Evolutionary conservation across 192 early-diverging fungal genomes (phyloP), one percentile per base, ranked within the genome.

Genomic region (Allomyces macrogynus): DNA sequence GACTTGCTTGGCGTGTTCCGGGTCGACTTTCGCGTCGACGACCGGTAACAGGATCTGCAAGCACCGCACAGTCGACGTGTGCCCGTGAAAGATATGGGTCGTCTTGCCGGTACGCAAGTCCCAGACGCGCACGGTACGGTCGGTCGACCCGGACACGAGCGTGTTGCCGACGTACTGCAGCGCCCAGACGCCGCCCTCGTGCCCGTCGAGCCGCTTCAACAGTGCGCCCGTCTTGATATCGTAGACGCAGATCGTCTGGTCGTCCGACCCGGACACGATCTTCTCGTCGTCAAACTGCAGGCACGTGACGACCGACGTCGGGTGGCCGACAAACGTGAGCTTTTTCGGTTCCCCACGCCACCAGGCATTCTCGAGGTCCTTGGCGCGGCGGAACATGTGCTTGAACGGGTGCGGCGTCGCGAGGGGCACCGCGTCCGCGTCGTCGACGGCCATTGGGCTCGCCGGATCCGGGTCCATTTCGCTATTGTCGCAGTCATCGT

Each of bases 181-280:
- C 11, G 93, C 93, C 96, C 96, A 99, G 9, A 99, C 93, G 63
- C 96, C 96, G 54, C 94, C 95, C 43, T 90, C 89, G 66, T 92
- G 88, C 22, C 95, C 94, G 24, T 76, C 77, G 24, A 99, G 77
- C 60, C 78, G 78, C 67, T 86, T 80, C 24, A 79, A 72, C 24
- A 85, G 72, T 23, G 76, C 76, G n/a, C 94, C 94, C 1, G 88
- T 92, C 3, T 71, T 72, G 16, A 89, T 89, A 66, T 93, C 88
- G 66, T 94, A 97, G 26, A 99, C 89, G 70, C 91, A 87, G 27
- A 97, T 96, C 23, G 86, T 84, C 64, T 89, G 84, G 60, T 94
- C 92, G 74, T 96, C 94, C 14, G 89, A 84, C 10, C 93, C 95
- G 12, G 89, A 89, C 23, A 99, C 84, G 23, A 99, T 91, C 73